Base-by-base conservation (phyloP, 2,329 filamentous ascomycete species). In the Neopestalotiopsis rosae region DNA sequence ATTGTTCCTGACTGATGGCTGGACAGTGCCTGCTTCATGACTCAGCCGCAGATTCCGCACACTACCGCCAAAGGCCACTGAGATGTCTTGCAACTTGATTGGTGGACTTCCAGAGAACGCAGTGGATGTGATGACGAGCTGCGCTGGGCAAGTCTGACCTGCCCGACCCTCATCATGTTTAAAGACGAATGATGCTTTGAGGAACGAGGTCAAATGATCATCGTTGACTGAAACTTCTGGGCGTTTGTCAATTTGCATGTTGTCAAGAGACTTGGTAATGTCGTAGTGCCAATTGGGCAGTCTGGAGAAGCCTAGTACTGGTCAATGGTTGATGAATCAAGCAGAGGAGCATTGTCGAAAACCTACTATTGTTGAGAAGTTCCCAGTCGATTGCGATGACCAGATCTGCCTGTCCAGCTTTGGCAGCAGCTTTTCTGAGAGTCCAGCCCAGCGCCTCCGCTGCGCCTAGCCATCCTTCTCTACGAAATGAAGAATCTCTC, bases 331-430 rank as follows among this genome's bases (percentile, higher is more conserved):
- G 20, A 13, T 61, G 56, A 49, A 40, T 5, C n/a, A 49, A 5
- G 6, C 3, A 66, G 61, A 5, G 17, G 17, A 1, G 10, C 7
- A 14, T 13, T 38, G 17, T 12, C 40, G 49, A 28, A 7, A n/a
- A 82, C 87, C 77, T 79, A 90, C 89, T 83, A 59, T 79, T 85
- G 69, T 88, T 84, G 76, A 91, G 81, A 59, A 92, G 80, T 74
- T 92, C 90, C 88, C 90, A 91, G 74, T 91, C 89, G 65, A 90
- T 86, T 34, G 88, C 84, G 45, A 92, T 79, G 9, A 91, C 83
- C 38, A 90, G 80, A 66, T 88, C 86, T 9, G 84, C 85, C 66
- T 88, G 85, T 7, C 85, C 85, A 61, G 82, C 80, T 70, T 85
- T 80, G 3, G 80, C 81, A 4, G 89, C 89, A 12, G 88, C 89